Evolutionary conservation across 176 grass and related monocot species (phyloP).

Genomic region (Raddia distichophylla): DNA sequence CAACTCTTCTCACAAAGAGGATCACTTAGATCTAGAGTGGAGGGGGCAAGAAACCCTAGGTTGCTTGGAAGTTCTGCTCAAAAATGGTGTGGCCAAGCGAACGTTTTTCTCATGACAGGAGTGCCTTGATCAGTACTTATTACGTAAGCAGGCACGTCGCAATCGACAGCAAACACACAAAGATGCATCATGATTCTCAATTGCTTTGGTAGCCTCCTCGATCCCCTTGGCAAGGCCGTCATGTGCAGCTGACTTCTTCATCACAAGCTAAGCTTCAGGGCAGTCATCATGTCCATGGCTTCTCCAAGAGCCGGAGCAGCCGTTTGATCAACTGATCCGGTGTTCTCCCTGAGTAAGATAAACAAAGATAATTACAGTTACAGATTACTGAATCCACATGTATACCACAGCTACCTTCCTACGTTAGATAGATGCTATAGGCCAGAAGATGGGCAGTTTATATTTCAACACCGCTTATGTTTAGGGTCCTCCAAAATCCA

Average conservation of each 20-base stretch:
- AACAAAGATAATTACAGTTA: not conserved
- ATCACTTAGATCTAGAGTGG: too few relatives aligned
- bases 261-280: constrained; percentile 59
- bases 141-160: constrained; percentile 66
- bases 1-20: too few relatives aligned
- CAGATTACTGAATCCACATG: not conserved
- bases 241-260: constrained; percentile 61
- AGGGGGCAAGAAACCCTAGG: too few relatives aligned
- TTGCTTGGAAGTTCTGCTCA: too few relatives aligned
- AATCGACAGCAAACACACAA: constrained; percentile 60
- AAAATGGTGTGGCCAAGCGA: constrained; percentile 60
- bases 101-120: constrained; percentile 67
- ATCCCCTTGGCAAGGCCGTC: constrained; percentile 60
- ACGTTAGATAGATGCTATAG: not conserved
- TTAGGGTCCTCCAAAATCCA: too few relatives aligned
- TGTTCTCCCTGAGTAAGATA: constrained; percentile 48
- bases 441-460: too few relatives aligned
- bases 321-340: constrained; percentile 24
- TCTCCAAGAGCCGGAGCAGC: constrained; percentile 55
- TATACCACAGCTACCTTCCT: not conserved
- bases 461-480: too few relatives aligned
- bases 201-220: constrained; percentile 57
- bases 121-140: constrained; percentile 58
- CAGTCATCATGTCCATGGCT: constrained; percentile 73
- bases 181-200: constrained; percentile 69